Evolutionary conservation across 2,329 filamentous ascomycete species (phyloP).

Genomic region (Aspergillus udagawae): DNA sequence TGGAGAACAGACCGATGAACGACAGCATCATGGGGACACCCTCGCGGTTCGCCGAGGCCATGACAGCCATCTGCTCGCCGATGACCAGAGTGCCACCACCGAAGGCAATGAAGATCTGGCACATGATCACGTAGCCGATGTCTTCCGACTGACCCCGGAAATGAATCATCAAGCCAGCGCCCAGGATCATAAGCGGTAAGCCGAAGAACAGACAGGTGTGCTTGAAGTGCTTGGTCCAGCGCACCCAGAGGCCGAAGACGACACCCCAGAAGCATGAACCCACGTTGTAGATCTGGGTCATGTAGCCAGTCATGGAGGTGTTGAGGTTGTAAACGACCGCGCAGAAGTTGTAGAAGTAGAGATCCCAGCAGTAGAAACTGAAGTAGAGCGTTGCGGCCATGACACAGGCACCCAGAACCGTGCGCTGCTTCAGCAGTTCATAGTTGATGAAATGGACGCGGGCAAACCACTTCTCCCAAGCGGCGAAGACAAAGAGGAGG

Average conservation of each 20-base stretch:
- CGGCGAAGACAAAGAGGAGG: constrained; percentile 50
- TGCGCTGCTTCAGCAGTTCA: constrained; percentile 47
- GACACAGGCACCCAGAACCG: constrained; percentile 50
- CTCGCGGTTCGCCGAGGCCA: constrained; percentile 53
- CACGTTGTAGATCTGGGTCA: constrained; percentile 51
- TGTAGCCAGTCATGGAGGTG: constrained; percentile 43
- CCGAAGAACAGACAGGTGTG: constrained; percentile 49
- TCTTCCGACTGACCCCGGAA: constrained; percentile 49
- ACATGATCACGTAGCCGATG: constrained; percentile 52
- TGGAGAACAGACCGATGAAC: constrained; percentile 32
- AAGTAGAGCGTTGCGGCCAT: constrained; percentile 48
- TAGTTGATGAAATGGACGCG: constrained; percentile 53
- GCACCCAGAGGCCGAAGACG: constrained; percentile 48
- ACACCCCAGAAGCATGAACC: constrained; percentile 51
- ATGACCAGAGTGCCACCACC: constrained; percentile 53
- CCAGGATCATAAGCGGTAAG: constrained; percentile 49
- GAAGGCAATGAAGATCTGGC: constrained; percentile 54
- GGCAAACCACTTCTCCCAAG: constrained; percentile 54
- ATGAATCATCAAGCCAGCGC: constrained; percentile 53
- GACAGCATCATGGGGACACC: constrained; percentile 48
- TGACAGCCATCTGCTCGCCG: constrained; percentile 55
- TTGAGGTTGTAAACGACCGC: constrained; percentile 49
- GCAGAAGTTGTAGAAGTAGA: constrained; percentile 53
- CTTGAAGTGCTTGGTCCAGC: constrained; percentile 51
- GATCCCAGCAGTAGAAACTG: constrained; percentile 51